phyloP scores from a whole-genome alignment of 176 grass and related monocot genomes.

The Thalia dealbata region DNA sequence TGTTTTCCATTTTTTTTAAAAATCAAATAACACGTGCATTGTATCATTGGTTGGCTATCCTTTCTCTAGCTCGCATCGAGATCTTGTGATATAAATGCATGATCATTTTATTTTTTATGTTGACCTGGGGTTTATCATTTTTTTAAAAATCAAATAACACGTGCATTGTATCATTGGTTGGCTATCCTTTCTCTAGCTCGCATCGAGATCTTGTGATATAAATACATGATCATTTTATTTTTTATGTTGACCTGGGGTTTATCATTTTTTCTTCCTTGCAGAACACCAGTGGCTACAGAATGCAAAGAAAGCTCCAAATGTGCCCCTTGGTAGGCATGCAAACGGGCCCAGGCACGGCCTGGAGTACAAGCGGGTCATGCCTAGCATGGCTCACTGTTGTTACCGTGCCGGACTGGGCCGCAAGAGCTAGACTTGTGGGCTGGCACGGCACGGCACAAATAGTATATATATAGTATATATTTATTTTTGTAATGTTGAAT shows the following conservation, averaged over 20 bases:
- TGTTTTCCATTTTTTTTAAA: not conserved
- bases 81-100: not conserved
- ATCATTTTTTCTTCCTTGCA: slow-evolving; percentile 23
- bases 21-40: too few relatives aligned
- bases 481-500: too few relatives aligned
- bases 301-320: slow-evolving; percentile 94
- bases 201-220: not conserved
- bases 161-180: not conserved
- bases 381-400: too few relatives aligned
- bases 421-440: too few relatives aligned
- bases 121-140: not conserved
- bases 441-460: too few relatives aligned
- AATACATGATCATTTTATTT: slow-evolving; percentile 3
- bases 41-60: not conserved
- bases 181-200: not conserved
- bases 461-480: too few relatives aligned
- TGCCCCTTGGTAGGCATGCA: slow-evolving; percentile 94
- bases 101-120: slow-evolving; percentile 3
- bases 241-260: not conserved
- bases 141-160: too few relatives aligned
- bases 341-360: too few relatives aligned
- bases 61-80: not conserved
- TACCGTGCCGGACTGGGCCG: too few relatives aligned
- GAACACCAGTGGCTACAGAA: slow-evolving; percentile 92
- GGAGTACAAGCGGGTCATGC: too few relatives aligned